These are phyloP conservation scores for Diaporthe caulivora DNA, from an alignment of 2,329 filamentous ascomycete species.

Conservation along the genomic window DNA sequence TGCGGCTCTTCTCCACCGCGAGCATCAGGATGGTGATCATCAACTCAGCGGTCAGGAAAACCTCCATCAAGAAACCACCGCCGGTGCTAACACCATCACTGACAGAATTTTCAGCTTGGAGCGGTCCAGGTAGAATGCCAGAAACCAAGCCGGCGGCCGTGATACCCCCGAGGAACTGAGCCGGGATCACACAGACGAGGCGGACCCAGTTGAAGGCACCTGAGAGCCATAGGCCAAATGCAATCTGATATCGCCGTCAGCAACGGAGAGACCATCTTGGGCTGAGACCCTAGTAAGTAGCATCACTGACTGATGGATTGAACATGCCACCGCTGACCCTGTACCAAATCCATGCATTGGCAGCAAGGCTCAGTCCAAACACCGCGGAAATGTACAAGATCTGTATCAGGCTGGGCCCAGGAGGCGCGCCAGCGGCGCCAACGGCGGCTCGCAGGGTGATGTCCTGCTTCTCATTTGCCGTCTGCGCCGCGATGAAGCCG, in stretches of 20 bases:
- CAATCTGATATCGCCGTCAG: constrained; percentile 41
- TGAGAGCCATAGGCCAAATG: constrained; percentile 59
- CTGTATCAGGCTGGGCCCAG: constrained; percentile 28
- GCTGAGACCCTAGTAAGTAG: accelerated
- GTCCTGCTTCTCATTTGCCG: constrained; percentile 30
- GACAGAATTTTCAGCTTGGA: constrained; percentile 61
- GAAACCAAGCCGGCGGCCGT: constrained; percentile 61
- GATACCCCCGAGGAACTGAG: constrained; percentile 44
- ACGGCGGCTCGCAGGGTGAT: constrained; percentile 17
- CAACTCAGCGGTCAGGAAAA: constrained; percentile 63
- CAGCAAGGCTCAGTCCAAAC: constrained; percentile 30
- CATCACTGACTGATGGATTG: constrained; percentile 29
- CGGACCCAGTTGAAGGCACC: constrained; percentile 57
- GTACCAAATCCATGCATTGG: constrained; percentile 33
- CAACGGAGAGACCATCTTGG: not conserved
- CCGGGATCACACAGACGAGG: constrained; percentile 48
- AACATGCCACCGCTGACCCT: constrained; percentile 34
- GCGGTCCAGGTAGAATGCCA: constrained; percentile 42
- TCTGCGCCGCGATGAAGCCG: constrained; percentile 27
- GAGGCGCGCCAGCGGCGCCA: not conserved
- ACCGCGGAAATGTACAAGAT: constrained; percentile 39
- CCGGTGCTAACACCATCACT: constrained; percentile 55
- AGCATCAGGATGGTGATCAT: constrained; percentile 68
- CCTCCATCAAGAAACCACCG: constrained; percentile 65
- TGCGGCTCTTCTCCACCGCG: constrained; percentile 70